Evolutionary conservation across 345 rosid genomes (phyloP).

Genomic region (Populus simonii): DNA sequence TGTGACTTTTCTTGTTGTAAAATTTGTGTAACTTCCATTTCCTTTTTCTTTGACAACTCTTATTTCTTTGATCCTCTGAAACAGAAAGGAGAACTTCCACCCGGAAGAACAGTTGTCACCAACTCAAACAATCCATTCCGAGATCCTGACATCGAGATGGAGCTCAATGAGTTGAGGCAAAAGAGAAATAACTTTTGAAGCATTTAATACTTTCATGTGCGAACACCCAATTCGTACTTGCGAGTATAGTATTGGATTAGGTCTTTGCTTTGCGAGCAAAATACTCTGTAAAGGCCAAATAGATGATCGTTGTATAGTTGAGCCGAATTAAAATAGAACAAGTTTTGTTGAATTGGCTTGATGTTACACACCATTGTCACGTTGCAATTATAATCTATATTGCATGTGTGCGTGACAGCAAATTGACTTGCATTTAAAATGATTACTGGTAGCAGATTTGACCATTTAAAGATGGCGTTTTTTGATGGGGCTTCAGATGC

Average conservation of each 20-base stretch:
- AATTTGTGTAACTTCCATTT: not conserved
- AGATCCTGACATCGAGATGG: conserved; percentile 62
- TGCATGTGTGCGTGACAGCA: not conserved
- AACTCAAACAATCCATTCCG: conserved; percentile 37
- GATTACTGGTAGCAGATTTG: not conserved
- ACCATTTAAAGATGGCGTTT: not conserved
- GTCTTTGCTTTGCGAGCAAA: not conserved
- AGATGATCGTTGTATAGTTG: conserved; percentile 13
- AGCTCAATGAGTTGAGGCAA: conserved; percentile 61
- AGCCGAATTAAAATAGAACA: not conserved
- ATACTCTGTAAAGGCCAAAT: conserved; percentile 4
- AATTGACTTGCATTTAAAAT: not conserved
- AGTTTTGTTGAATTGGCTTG: not conserved
- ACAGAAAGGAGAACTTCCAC: conserved; percentile 76
- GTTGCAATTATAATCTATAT: not conserved
- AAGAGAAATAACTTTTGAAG: conserved; percentile 22
- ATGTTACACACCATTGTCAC: not conserved
- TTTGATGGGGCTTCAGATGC: not conserved
- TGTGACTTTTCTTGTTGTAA: not conserved
- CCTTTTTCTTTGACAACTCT: not conserved
- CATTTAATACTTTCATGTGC: not conserved
- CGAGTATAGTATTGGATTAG: not conserved
- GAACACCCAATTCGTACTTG: not conserved
- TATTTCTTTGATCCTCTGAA: not conserved
- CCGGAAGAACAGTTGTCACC: conserved; percentile 46